These are phyloP conservation scores for Claviceps africana DNA, from an alignment of 2,329 filamentous ascomycete species.

Conservation along the genomic window DNA sequence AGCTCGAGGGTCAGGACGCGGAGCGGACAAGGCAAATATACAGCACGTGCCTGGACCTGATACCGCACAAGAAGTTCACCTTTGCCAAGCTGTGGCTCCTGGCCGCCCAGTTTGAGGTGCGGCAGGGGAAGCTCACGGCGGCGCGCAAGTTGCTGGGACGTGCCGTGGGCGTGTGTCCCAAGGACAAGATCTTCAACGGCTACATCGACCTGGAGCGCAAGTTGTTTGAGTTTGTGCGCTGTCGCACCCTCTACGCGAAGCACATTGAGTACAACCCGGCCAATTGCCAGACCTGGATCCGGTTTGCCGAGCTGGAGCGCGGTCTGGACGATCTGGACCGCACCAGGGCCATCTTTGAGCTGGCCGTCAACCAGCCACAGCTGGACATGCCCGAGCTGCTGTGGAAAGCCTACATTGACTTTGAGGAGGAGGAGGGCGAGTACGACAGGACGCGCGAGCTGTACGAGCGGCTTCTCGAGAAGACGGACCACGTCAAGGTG, in stretches of 20 bases:
- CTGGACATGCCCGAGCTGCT: constrained; percentile 95
- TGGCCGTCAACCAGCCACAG: constrained; percentile 67
- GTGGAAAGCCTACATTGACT: constrained; percentile 98
- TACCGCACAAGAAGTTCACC: constrained; percentile 94
- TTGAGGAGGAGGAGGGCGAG: constrained; percentile 90
- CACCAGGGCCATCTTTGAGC: constrained; percentile 78
- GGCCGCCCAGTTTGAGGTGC: constrained; percentile 85
- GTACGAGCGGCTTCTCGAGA: constrained; percentile 81
- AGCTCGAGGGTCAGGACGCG: constrained; percentile 67
- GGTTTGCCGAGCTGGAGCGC: constrained; percentile 85
- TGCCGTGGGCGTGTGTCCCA: constrained; percentile 87
- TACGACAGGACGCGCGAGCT: constrained; percentile 68
- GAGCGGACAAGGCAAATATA: constrained; percentile 81
- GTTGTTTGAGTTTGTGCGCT: constrained; percentile 85
- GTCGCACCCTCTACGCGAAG: constrained; percentile 84
- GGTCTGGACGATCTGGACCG: constrained; percentile 83
- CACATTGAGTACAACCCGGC: constrained; percentile 83
- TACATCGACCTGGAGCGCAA: constrained; percentile 90
- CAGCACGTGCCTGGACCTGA: constrained; percentile 68
- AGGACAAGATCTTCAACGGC: constrained; percentile 86
- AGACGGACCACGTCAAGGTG: constrained; percentile 98
- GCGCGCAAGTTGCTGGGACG: constrained; percentile 83
- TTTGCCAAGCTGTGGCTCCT: constrained; percentile 94
- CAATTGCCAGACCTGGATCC: constrained; percentile 91
- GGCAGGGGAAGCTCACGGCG: constrained; percentile 64